Evolutionary conservation across 2,329 filamentous ascomycete genomes (phyloP).

Genomic region (Alternaria tenuissima): DNA sequence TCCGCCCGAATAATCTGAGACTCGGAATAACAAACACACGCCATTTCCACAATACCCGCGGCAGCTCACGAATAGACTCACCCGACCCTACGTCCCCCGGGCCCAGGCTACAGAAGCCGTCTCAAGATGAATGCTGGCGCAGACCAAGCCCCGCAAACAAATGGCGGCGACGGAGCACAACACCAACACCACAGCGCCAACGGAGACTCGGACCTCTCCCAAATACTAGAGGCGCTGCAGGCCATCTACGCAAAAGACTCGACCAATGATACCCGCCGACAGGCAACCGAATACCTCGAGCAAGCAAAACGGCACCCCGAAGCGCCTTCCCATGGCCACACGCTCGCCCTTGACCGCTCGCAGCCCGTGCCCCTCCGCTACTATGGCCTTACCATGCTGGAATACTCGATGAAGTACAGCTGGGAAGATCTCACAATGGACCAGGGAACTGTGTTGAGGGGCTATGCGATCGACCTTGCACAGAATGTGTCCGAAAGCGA

Average conservation of each 20-base stretch:
- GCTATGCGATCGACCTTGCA: constrained; percentile 81
- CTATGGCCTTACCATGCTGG: constrained; percentile 90
- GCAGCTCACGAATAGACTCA: background rate
- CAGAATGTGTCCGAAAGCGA: constrained; percentile 75
- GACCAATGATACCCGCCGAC: constrained; percentile 78
- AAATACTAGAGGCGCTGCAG: constrained; percentile 84
- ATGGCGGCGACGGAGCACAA: constrained; percentile 19
- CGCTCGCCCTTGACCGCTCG: constrained; percentile 75
- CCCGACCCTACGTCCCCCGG: background rate
- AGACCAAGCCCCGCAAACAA: constrained; percentile 37
- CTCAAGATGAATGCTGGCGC: constrained; percentile 44
- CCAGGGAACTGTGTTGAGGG: constrained; percentile 73
- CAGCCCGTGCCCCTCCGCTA: constrained; percentile 87
- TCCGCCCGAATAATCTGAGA: constrained; percentile 4
- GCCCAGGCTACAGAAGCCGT: constrained; percentile 20
- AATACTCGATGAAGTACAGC: constrained; percentile 85
- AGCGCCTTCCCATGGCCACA: constrained; percentile 85
- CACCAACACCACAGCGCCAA: constrained; percentile 30
- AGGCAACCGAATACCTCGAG: constrained; percentile 88
- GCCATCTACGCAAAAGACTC: constrained; percentile 86
- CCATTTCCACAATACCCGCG: background rate
- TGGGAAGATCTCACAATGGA: constrained; percentile 77
- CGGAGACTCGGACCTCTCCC: constrained; percentile 58
- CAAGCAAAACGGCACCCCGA: constrained; percentile 79
- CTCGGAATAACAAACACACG: background rate